Base-by-base conservation (phyloP, 768 basidiomycete genomes). In the Dentipellis sp. region DNA sequence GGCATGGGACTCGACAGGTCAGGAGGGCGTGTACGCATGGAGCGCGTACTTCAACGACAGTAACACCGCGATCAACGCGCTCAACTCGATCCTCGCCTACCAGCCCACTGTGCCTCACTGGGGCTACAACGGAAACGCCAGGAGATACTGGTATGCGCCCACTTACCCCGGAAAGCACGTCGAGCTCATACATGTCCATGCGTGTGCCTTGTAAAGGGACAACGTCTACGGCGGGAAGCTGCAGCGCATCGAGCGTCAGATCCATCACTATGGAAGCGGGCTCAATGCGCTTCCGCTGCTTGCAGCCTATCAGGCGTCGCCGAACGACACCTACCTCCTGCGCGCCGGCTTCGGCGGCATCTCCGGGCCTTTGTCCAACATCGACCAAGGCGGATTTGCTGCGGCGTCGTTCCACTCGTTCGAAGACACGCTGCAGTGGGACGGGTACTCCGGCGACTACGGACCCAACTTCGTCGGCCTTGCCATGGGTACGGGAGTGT, bases 401-500 rank as follows among this genome's bases (percentile, higher is more conserved):
- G 63, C 78, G 11, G 79, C 79, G n/a, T 77, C 78, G 48, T 82
- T 81, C 74, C 80, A 82, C 64, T 78, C 80, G 10, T 82, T 79
- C 59, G 72, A 74, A 21, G 78, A 82, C 62, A 81, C 79, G 10
- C 66, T 82, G 52, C 74, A 73, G 59, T 81, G 79, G 78, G 79
- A 82, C 59, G 80, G 66, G 2, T 81, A 81, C 62, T 80, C 78
- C 1, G 79, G 79, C 50, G 80, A 82, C 62, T 82, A 81, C 60
- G 80, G 80, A 48, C 80, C 80, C 7, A 80, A 80, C 66, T 80
- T 80, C 63, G 78, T 78, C 51, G 79, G 79, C 10, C 77, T 78
- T 63, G 61, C 75, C 5, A 75, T 81, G 72, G 76, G 77, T 29
- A 76, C 74, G 55, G 69, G 68, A 21, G 66, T 65, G 14, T 69